These are phyloP conservation scores for Ophiostoma sp. DNA, from an alignment of 2,329 filamentous ascomycete species.

Conservation along the genomic window DNA sequence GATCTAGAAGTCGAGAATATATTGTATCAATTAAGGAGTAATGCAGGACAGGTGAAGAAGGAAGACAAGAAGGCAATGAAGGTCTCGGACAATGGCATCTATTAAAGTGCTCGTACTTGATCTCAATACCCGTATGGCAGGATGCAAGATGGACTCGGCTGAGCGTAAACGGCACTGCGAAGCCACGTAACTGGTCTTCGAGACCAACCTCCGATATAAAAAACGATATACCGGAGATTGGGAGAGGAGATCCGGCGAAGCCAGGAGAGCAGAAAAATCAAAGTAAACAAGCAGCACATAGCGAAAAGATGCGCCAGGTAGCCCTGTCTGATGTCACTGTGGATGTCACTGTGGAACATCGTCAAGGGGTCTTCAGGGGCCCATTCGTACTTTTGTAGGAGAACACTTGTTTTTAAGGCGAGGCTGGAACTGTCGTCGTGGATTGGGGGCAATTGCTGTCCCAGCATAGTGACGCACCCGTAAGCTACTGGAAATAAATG, in stretches of 20 bases:
- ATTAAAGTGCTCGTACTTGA: not conserved
- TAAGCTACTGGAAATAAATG: not conserved
- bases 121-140: not conserved
- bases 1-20: not conserved
- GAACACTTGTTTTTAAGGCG: not conserved
- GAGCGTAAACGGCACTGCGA: not conserved
- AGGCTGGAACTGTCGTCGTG: constrained; percentile 3
- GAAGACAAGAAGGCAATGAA: not conserved
- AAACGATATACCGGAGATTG: constrained; percentile 1
- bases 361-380: not conserved
- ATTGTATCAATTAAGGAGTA: not conserved
- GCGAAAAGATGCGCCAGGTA: not conserved
- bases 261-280: not conserved
- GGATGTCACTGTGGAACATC: constrained; percentile 3
- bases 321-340: constrained; percentile 6
- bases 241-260: not conserved
- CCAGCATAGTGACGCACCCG: not conserved
- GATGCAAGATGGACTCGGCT: not conserved
- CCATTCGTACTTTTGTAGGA: not conserved
- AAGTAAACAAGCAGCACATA: not conserved
- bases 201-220: constrained; percentile 1
- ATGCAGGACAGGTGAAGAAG: not conserved
- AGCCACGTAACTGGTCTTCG: not conserved
- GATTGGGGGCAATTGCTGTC: not conserved
- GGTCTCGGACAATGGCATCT: constrained; percentile 6